Base-by-base conservation (phyloP, 2,329 filamentous ascomycete genomes). In the Paradendryphiella salina region DNA sequence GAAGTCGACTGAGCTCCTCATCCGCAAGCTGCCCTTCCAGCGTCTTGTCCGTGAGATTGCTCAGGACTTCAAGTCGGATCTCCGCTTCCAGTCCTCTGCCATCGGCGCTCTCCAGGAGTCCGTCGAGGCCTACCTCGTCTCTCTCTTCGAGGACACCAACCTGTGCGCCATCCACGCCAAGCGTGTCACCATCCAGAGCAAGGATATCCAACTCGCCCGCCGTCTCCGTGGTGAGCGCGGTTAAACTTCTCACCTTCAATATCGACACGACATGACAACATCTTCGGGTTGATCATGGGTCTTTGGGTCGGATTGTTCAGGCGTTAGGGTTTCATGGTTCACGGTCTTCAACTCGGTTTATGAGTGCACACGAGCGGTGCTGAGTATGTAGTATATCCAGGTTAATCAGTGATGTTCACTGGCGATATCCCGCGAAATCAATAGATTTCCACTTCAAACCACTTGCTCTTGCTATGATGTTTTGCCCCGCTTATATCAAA, bases 111-210 rank as follows among this genome's bases (percentile, higher is more conserved):
- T 97, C 2, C 93, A 97, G 76, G 93, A 97, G 79, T 90, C 93
- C 11, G 85, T 92, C n/a, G 93, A 97, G 77, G 93, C 93, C 4
- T 97, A 96, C 75, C 82, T 97, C 63, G 89, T 97, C 52, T 92
- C 96, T 70, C 80, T 97, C n/a, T 96, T 97, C 70, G 92, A 96
- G 73, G 90, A 96, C 75, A 90, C 90, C 60, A 96, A 97, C 77
- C 82, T 97, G 34, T 96, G 93, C 77, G 94, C 93, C 57, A 92
- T 97, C 65, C 93, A 97, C 76, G 94, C 93, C 56, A 96, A 96
- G 79, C 83, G 93, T 72, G 91, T 97, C 45, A 97, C 93, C 32
- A 96, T 96, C 65, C 77, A 96, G 89, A 91, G 94, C 75, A 96
- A 96, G 78, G 94, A 97, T 75, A 96, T 99, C 65, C 93, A 96